These are phyloP conservation scores for Fusarium sp. DNA, from an alignment of 2,329 filamentous ascomycete genomes.

Conservation along the genomic window DNA sequence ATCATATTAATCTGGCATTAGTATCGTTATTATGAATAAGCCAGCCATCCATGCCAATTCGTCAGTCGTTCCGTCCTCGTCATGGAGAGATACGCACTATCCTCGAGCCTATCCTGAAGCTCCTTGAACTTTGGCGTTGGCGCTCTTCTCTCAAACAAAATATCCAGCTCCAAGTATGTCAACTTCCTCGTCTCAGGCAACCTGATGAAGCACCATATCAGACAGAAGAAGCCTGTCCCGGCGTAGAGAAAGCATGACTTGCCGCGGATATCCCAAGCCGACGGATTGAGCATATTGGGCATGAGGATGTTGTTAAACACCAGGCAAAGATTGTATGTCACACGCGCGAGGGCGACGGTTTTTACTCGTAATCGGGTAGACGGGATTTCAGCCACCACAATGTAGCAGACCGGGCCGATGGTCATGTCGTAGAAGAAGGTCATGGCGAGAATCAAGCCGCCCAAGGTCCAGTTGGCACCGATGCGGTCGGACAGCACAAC, in stretches of 20 bases:
- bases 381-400: conserved; percentile 52
- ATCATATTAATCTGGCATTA: conserved; percentile 4
- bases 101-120: conserved; percentile 36
- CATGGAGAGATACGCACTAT: conserved; percentile 34
- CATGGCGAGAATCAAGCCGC: conserved; percentile 52
- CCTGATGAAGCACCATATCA: conserved; percentile 44
- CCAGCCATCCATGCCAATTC: conserved; percentile 42
- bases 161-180: conserved; percentile 43
- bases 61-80: conserved; percentile 31
- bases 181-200: conserved; percentile 44
- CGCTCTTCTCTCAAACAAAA: conserved; percentile 43
- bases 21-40: conserved; percentile 33
- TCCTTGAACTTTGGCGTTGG: conserved; percentile 47
- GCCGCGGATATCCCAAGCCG: conserved; percentile 41
- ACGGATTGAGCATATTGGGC: conserved; percentile 45
- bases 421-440: conserved; percentile 50
- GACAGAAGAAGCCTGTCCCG: conserved; percentile 33
- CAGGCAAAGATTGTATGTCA: conserved; percentile 36
- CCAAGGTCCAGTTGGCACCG: conserved; percentile 49
- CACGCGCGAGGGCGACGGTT: conserved; percentile 52
- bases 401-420: conserved; percentile 45
- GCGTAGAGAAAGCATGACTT: conserved; percentile 41
- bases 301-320: conserved; percentile 44
- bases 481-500: conserved; percentile 41
- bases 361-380: conserved; percentile 52